Conservation (phyloP, 805 yeast species). For the Priceomyces fermenticarens region DNA sequence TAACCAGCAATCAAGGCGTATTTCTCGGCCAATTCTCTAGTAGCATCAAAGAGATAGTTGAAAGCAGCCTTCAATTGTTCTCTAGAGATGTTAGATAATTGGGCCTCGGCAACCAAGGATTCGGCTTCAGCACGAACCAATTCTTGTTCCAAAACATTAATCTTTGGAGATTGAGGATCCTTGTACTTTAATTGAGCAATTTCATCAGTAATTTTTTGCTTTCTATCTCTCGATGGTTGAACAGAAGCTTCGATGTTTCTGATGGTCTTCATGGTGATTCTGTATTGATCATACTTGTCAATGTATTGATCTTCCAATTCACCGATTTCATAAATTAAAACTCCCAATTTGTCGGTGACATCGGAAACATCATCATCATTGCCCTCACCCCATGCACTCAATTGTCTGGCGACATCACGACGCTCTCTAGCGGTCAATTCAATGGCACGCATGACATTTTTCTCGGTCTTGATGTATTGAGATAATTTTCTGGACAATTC, state of each 20-base stretch:
- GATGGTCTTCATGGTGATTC: conserved; percentile 76
- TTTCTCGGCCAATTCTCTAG: conserved; percentile 83
- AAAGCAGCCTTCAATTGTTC: conserved; percentile 82
- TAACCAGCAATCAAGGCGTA: conserved; percentile 84
- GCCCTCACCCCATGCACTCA: conserved; percentile 83
- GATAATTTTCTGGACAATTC: conserved; percentile 74
- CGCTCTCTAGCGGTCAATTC: conserved; percentile 77
- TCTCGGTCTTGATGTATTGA: conserved; percentile 75
- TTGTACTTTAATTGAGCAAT: conserved; percentile 81
- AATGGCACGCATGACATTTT: conserved; percentile 74
- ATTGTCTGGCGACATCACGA: conserved; percentile 77
- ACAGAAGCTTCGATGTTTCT: conserved; percentile 85
- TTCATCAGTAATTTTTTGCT: conserved; percentile 79
- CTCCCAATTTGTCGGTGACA: conserved; percentile 85
- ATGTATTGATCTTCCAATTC: conserved; percentile 85
- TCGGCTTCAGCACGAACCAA: conserved; percentile 91
- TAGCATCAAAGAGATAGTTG: conserved; percentile 80
- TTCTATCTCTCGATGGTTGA: conserved; percentile 85
- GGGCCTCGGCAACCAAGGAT: conserved; percentile 88
- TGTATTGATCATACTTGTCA: conserved; percentile 81
- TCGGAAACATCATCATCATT: conserved; percentile 85
- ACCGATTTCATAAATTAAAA: conserved; percentile 76
- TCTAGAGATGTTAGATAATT: conserved; percentile 83
- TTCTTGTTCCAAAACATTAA: conserved; percentile 80
- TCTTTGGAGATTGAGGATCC: conserved; percentile 82